Conservation (phyloP, 139 green algal genomes). For the Picochlorum sp. region DNA sequence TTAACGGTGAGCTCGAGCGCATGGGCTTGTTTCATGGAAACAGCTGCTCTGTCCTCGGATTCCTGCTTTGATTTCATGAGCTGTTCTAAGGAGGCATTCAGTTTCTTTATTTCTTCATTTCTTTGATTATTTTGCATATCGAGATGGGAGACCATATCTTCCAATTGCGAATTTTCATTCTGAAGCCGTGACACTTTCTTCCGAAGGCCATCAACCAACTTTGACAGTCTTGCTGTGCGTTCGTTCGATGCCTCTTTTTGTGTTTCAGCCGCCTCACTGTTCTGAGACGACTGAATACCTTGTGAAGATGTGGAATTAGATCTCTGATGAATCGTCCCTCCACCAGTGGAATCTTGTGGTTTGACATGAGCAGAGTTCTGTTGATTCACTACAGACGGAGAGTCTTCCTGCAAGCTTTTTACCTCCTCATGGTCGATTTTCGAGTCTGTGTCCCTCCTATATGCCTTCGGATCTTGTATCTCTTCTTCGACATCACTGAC, state of each 20-base stretch:
- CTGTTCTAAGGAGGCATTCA: conserved; percentile 24
- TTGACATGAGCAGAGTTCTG: no score
- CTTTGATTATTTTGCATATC: conserved; percentile 29
- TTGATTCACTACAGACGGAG: no score
- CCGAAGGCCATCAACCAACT: conserved; percentile 41
- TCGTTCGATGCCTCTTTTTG: background rate
- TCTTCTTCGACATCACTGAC: no score
- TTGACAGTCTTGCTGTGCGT: background rate
- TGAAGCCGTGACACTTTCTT: conserved; percentile 31
- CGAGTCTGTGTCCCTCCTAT: no score
- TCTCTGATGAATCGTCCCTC: no score
- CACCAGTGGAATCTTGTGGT: no score
- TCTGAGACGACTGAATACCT: no score
- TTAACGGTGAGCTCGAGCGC: background rate
- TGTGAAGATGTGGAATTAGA: no score
- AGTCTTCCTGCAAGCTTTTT: no score
- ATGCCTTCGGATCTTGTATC: no score
- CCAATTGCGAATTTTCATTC: conserved; percentile 60
- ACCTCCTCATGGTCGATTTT: no score
- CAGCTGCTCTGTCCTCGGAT: conserved; percentile 13
- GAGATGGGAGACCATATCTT: conserved; percentile 51
- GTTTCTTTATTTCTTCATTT: conserved; percentile 15
- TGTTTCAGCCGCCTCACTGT: no score
- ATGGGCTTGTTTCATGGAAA: conserved; percentile 2
- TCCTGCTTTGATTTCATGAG: conserved; percentile 9